These are phyloP conservation scores for Aureobasidium subglaciale DNA, from an alignment of 2,329 filamentous ascomycete species.

Conservation along the genomic window DNA sequence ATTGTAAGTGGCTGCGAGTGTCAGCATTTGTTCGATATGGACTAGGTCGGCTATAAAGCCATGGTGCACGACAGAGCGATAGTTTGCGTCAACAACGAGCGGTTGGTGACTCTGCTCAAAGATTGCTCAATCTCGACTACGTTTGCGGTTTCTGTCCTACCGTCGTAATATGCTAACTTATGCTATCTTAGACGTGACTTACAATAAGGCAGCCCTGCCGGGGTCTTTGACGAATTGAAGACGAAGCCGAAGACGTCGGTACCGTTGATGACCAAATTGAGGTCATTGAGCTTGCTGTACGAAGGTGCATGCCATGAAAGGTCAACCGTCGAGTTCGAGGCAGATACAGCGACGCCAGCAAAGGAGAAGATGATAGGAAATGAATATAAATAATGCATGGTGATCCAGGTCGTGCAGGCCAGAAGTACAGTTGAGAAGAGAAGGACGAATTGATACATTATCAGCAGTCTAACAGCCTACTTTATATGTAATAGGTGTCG, in stretches of 20 bases:
- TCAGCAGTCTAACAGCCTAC: background rate
- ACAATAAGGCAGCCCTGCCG: conserved; percentile 46
- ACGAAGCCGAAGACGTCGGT: conserved; percentile 66
- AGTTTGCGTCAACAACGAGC: too few relatives aligned
- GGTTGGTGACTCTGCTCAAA: too few relatives aligned
- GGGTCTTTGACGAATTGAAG: conserved; percentile 59
- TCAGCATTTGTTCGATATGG: too few relatives aligned
- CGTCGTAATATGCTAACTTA: too few relatives aligned
- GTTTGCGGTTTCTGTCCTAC: too few relatives aligned
- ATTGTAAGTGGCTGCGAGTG: conserved; percentile 51
- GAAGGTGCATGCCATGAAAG: conserved; percentile 54
- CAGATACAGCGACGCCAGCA: background rate
- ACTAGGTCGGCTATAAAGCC: too few relatives aligned
- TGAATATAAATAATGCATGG: conserved; percentile 25
- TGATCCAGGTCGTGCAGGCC: conserved; percentile 20
- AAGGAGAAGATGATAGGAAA: conserved; percentile 20
- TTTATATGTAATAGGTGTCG: background rate
- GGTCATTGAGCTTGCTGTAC: conserved; percentile 52
- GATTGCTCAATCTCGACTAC: too few relatives aligned
- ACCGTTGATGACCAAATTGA: conserved; percentile 50
- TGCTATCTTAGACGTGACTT: too few relatives aligned
- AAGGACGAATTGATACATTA: conserved; percentile 16
- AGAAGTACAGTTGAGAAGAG: conserved; percentile 23
- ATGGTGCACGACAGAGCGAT: too few relatives aligned
- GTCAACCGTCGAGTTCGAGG: conserved; percentile 27